Base-by-base conservation (phyloP, 78 protist genomes). In the Ministeria vibrans region DNA sequence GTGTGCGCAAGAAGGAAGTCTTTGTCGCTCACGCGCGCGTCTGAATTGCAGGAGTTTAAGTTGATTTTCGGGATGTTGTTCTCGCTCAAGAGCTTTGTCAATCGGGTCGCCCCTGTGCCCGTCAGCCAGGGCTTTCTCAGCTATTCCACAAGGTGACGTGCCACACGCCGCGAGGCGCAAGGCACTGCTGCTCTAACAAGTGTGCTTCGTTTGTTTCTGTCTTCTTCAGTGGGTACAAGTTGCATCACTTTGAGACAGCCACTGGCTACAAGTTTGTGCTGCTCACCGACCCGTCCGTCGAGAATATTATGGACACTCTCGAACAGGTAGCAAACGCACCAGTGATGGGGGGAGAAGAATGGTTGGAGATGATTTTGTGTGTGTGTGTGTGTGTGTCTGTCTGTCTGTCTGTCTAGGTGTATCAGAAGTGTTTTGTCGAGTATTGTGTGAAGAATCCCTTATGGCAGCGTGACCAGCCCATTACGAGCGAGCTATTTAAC, bases 231-330 rank as follows among this genome's bases (percentile, higher is more conserved):
- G 41, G 45, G 11, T 66, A 66, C 73, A 66, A 66, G 43, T 23
- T 66, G 34, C n/a, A 66, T 23, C 36, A 39, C 39, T 66, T 20
- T 15, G 73, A 66, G 41, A 39, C 73, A 4, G 43, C 41, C 41
- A 66, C 34, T 39, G 73, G 73, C 36, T 23, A 36, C 73, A 66
- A 66, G 43, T 34, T 66, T 32, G 43, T 66, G 5, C 73, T 66
- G 11, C n/a, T 36, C 73, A 66, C 73, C 28, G 73, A 66, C 20
- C 73, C 73, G 45, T 6, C 13, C 22, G 73, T 66, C 25, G 73
- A 42, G 28, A 42, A 66, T 23, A 32, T 66, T 3, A 36, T 4
- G 45, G 73, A 66, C 73, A 4, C 36, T 15, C 36, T 66, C 28
- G 25, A 66, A 42, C 73, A 59, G 64, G 64, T 59, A 2, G 9